Evolutionary conservation across 345 rosid species (phyloP).

Genomic region (Euphorbia lathyris): DNA sequence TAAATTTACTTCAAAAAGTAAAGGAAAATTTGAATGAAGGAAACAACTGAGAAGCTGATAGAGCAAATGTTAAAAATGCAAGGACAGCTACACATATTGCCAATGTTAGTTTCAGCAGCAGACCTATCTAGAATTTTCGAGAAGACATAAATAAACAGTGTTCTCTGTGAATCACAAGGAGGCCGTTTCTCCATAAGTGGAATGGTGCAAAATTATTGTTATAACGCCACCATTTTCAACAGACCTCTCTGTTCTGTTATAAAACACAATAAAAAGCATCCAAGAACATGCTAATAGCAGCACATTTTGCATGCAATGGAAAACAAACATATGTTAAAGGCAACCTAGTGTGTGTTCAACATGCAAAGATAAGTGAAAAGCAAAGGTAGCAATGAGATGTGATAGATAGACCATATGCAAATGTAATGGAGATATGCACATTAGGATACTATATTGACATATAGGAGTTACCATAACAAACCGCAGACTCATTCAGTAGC

Average conservation of each 20-base stretch:
- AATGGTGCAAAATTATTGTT: not conserved
- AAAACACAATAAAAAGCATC: not conserved
- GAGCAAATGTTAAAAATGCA: not conserved
- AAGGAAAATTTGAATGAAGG: not conserved
- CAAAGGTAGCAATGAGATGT: not conserved
- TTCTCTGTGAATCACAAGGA: not conserved
- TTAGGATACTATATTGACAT: not conserved
- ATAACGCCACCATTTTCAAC: not conserved
- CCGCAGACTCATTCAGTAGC: conserved; percentile 11
- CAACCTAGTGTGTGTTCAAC: not conserved
- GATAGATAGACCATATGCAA: conserved; percentile 9
- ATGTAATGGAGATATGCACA: conserved; percentile 12
- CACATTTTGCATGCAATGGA: not conserved
- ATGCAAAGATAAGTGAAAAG: not conserved
- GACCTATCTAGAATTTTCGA: not conserved
- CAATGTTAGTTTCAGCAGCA: not conserved
- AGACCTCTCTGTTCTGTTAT: not conserved
- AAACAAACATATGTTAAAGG: not conserved
- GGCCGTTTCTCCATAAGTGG: not conserved
- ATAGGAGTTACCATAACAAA: not conserved
- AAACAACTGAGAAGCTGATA: not conserved
- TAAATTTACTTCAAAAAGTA: not conserved
- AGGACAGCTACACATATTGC: not conserved
- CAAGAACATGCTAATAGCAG: not conserved
- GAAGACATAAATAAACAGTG: not conserved